A percentile compares a stretch with the other conserved stretches of the same genome.
Conservation (phyloP, 1,139 yeast species). For the Candida albicans region DNA sequence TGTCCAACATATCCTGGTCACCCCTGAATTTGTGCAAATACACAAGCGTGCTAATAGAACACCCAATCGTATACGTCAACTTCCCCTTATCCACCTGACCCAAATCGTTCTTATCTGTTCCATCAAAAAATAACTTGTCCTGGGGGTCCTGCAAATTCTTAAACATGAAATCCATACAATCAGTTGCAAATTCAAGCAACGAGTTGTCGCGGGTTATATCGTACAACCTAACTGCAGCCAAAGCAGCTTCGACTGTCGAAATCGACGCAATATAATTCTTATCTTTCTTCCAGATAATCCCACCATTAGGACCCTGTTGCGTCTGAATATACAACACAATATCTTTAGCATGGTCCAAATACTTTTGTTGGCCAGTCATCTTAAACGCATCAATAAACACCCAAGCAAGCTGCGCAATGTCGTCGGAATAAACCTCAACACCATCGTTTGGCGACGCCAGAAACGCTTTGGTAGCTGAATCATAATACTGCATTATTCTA, state of each 20-base stretch:
- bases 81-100: slow-evolving; percentile 30
- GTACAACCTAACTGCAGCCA: slow-evolving; percentile 33
- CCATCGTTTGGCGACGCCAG: slow-evolving; percentile 33
- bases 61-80: slow-evolving; percentile 38
- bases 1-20: slow-evolving; percentile 14
- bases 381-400: slow-evolving; percentile 28
- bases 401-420: slow-evolving; percentile 37
- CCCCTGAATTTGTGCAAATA: slow-evolving; percentile 21
- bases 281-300: slow-evolving; percentile 30
- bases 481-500: slow-evolving; percentile 22
- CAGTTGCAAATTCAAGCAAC: slow-evolving; percentile 22
- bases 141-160: slow-evolving; percentile 28
- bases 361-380: slow-evolving; percentile 15
- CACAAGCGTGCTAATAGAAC: slow-evolving; percentile 32
- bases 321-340: slow-evolving; percentile 15
- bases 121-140: slow-evolving; percentile 34
- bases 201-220: slow-evolving; percentile 18
- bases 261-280: slow-evolving; percentile 35
- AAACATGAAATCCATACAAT: slow-evolving; percentile 27
- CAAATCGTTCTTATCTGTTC: slow-evolving; percentile 22
- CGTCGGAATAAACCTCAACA: slow-evolving; percentile 36
- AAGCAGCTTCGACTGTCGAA: slow-evolving; percentile 35
- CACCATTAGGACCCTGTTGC: slow-evolving; percentile 27
- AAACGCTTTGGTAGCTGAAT: slow-evolving; percentile 24
- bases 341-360: slow-evolving; percentile 18